These are phyloP conservation scores for Cucurbita moschata DNA, from an alignment of 306 rosid species.

Conservation along the genomic window DNA sequence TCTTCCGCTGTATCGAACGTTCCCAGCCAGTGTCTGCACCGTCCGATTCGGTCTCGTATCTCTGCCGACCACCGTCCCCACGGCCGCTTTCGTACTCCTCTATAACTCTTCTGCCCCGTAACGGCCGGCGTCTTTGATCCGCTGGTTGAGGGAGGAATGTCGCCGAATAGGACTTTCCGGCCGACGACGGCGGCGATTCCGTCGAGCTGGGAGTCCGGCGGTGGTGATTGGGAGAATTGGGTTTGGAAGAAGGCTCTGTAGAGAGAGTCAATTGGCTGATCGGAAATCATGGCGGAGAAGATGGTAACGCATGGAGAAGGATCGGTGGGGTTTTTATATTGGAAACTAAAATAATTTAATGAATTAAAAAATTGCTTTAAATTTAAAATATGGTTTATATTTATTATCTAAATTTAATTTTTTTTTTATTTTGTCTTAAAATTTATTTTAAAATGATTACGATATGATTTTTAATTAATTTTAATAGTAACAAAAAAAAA, in stretches of 20 bases:
- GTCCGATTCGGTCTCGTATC: slow-evolving; percentile 70
- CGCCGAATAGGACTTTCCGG: slow-evolving; percentile 45
- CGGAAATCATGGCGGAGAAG: neutral
- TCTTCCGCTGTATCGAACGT: slow-evolving; percentile 90
- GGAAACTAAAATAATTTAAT: neutral
- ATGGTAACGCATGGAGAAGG: neutral
- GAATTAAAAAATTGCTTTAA: neutral
- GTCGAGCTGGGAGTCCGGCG: slow-evolving; percentile 22
- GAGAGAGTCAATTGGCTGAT: neutral
- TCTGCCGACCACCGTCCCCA: slow-evolving; percentile 97
- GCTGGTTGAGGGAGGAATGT: neutral
- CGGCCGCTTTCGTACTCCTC: slow-evolving; percentile 85
- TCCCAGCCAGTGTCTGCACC: slow-evolving; percentile 87
- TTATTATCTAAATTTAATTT: too few relatives aligned
- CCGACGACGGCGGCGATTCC: slow-evolving; percentile 87
- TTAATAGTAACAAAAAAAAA: too few relatives aligned
- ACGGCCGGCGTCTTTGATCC: neutral
- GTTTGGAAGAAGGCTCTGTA: slow-evolving; percentile 1
- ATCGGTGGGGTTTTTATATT: neutral
- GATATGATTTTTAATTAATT: too few relatives aligned
- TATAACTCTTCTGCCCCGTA: slow-evolving; percentile 32
- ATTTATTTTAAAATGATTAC: too few relatives aligned
- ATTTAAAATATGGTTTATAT: too few relatives aligned
- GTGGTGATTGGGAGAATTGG: slow-evolving; percentile 9
- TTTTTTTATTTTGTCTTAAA: too few relatives aligned